Evolutionary conservation across 2,329 filamentous ascomycete species (phyloP).

Genomic region (Emergomyces africanus): DNA sequence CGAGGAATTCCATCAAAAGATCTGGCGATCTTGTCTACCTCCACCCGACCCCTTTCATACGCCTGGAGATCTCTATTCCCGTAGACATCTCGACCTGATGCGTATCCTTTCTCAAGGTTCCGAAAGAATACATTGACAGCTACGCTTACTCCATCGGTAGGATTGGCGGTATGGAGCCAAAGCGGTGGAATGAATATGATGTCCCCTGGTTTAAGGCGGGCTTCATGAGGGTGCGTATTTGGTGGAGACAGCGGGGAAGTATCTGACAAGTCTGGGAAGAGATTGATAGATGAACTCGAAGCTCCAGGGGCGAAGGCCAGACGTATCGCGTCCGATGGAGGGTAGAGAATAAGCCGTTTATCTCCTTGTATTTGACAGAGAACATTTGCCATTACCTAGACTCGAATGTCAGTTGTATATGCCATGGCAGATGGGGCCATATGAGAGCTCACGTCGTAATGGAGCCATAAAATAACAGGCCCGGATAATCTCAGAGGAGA

Average conservation of each 20-base stretch:
- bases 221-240: constrained; percentile 55
- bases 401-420: constrained; percentile 5
- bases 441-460: constrained; percentile 57
- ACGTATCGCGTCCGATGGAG: constrained; percentile 57
- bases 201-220: constrained; percentile 55
- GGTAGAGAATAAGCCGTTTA: constrained; percentile 65
- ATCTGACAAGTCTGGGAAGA: constrained; percentile 43
- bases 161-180: constrained; percentile 61
- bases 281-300: constrained; percentile 66
- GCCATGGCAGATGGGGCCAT: neutral
- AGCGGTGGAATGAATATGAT: constrained; percentile 69
- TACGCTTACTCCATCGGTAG: constrained; percentile 44
- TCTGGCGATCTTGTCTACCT: constrained; percentile 51
- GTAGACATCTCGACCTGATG: constrained; percentile 68
- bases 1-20: constrained; percentile 42
- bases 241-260: constrained; percentile 42
- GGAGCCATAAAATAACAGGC: constrained; percentile 74
- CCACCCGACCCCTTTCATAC: constrained; percentile 68
- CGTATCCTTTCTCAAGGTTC: constrained; percentile 54
- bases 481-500: constrained; percentile 71
- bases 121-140: constrained; percentile 88
- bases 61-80: constrained; percentile 74
- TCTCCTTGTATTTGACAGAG: constrained; percentile 65
- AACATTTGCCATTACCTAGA: constrained; percentile 70
- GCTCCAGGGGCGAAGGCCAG: constrained; percentile 62